Conservation (phyloP, 192 early-diverging fungal genomes). For the Jimgerdemannia lactiflua region DNA sequence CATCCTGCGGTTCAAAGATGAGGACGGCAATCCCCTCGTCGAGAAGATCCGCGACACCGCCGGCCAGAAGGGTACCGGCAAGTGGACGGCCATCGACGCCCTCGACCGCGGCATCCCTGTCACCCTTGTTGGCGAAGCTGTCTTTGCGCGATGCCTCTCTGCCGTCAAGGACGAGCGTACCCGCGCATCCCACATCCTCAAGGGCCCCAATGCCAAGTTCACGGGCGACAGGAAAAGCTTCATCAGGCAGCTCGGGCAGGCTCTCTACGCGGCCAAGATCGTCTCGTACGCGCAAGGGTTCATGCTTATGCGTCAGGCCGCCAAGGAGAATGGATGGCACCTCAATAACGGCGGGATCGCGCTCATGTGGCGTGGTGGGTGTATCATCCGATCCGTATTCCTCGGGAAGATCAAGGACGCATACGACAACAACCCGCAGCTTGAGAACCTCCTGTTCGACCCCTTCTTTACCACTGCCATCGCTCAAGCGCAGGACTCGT, state of each 20-base stretch:
- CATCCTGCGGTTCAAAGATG: slow-evolving; percentile 92
- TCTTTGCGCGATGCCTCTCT: slow-evolving; percentile 96
- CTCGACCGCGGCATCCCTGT: slow-evolving; percentile 96
- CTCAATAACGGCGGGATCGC: slow-evolving; percentile 98
- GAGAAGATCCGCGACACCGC: slow-evolving; percentile 96
- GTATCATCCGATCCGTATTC: slow-evolving; percentile 97
- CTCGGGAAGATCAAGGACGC: slow-evolving; percentile 97
- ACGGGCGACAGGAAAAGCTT: slow-evolving; percentile 88
- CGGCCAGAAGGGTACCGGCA: slow-evolving; percentile 97
- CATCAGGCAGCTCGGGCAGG: slow-evolving; percentile 86
- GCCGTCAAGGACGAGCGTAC: slow-evolving; percentile 95
- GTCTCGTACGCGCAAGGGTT: slow-evolving; percentile 99
- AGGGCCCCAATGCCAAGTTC: slow-evolving; percentile 70
- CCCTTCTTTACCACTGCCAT: slow-evolving; percentile 96
- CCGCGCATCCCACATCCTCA: slow-evolving; percentile 82
- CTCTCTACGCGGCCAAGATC: slow-evolving; percentile 97
- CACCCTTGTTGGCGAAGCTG: slow-evolving; percentile 97
- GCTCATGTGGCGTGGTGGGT: slow-evolving; percentile 99
- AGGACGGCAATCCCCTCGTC: slow-evolving; percentile 81
- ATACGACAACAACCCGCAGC: slow-evolving; percentile 80
- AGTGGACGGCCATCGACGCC: slow-evolving; percentile 97
- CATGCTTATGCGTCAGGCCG: slow-evolving; percentile 97
- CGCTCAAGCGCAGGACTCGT: slow-evolving; percentile 77
- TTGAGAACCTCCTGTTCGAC: slow-evolving; percentile 93
- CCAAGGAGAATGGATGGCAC: slow-evolving; percentile 90